Percentiles rank a stretch among this genome's conserved stretches.
Conservation (phyloP, 106 monocot species). For the Hemerocallis citrina region DNA sequence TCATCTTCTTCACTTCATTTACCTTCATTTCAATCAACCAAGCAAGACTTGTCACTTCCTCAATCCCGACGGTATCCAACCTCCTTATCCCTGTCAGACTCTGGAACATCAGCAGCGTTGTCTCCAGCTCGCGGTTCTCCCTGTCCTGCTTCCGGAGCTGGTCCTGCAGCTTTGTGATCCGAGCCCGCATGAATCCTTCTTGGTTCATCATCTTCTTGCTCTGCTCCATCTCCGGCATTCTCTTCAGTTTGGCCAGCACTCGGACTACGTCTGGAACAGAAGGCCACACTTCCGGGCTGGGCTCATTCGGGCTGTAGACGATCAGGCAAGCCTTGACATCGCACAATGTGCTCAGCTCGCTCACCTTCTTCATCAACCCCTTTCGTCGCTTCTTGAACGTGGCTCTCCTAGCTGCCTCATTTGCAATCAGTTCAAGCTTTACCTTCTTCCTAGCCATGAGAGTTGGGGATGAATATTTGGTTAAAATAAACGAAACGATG, state of each 20-base stretch:
- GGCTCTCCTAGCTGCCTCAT: slow-evolving; percentile 18
- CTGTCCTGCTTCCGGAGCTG: slow-evolving; percentile 15
- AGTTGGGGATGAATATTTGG: too few species aligned
- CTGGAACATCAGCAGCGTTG: slow-evolving; percentile 13
- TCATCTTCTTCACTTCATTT: neutral
- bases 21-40: too few species aligned
- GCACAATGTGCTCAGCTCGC: slow-evolving; percentile 31
- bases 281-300: slow-evolving; percentile 36
- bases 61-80: too few species aligned
- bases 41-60: slow-evolving; percentile 12
- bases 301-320: slow-evolving; percentile 19
- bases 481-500: too few species aligned
- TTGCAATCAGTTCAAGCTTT: slow-evolving; percentile 28
- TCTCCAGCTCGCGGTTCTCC: slow-evolving; percentile 34
- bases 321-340: slow-evolving; percentile 30
- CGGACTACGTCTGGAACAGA: slow-evolving; percentile 2
- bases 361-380: slow-evolving; percentile 40
- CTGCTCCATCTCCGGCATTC: slow-evolving; percentile 36
- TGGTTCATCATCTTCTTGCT: slow-evolving; percentile 42
- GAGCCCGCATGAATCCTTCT: slow-evolving; percentile 31
- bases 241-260: slow-evolving; percentile 20
- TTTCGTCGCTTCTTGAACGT: slow-evolving; percentile 39
- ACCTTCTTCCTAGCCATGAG: slow-evolving; percentile 54
- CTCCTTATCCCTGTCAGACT: too few species aligned
- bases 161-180: slow-evolving; percentile 19